Evolutionary conservation across 2,329 filamentous ascomycete genomes (phyloP), one percentile per base, ranked within the genome.

Genomic region (Penicillium hordei): DNA sequence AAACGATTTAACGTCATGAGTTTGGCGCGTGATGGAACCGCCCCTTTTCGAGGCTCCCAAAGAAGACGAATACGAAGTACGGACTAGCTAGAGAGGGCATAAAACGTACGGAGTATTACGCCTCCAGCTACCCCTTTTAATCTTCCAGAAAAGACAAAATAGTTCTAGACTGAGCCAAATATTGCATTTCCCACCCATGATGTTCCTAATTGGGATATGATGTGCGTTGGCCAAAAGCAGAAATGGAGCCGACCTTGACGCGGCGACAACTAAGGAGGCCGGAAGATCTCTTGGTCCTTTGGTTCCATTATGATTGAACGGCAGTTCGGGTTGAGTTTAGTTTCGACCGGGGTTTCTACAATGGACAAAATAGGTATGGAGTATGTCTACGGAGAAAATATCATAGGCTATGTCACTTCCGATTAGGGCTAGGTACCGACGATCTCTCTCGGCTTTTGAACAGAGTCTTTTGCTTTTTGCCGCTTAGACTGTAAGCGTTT

Each of bases 371-470:
- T 23, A 31, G 5, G 5, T 29, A 31, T 5, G 31, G 5, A 5
- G 12, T 31, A 33, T 10, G 27, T 33, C 15, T 21, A 17, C 13
- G n/a, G n/a, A 9, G 9, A 19, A 17, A 15, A 42, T 42, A 29
- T 27, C 10, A 12, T 46, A 53, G 42, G 40, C 1, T 12, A 46
- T 13, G 17, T 46, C 15, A 19, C 6, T 29, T 29, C 23, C 40
- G n/a, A 29, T 45, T 45, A 44, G 46, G 38, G 23, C 39, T 21
- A 56, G 13, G 39, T 23, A 21, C 15, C 2, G 54, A 38, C 33
- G 54, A 56, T 40, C 23, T 56, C 17, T 53, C 4, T 40, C 48
- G 40, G 46, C 39, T 45, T 25, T 25, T 43, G 38, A 27, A 21
- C 6, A 4, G 10, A 23, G 29, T 13, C 19, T 31, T 52, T 21